These are phyloP conservation scores for Cnidoscolus chayamansa DNA, from an alignment of 441 rosid species.

Conservation along the genomic window DNA sequence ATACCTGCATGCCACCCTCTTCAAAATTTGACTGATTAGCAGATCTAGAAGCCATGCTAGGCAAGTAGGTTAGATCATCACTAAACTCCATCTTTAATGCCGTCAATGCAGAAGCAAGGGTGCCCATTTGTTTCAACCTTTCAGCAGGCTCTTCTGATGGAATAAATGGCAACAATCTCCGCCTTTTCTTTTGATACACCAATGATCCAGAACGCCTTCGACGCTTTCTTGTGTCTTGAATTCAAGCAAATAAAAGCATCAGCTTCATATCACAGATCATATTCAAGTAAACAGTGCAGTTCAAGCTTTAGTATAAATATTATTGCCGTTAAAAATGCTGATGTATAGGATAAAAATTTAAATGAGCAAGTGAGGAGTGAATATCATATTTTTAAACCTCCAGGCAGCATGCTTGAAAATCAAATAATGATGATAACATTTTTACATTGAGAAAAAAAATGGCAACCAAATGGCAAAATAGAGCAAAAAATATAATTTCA, in stretches of 20 bases:
- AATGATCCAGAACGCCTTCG: constrained; percentile 55
- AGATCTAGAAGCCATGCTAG: constrained; percentile 66
- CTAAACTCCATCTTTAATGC: constrained; percentile 62
- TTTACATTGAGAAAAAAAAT: not conserved
- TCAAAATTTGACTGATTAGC: constrained; percentile 69
- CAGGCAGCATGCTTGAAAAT: not conserved
- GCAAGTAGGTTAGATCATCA: constrained; percentile 52
- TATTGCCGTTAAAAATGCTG: not conserved
- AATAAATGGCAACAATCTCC: constrained; percentile 60
- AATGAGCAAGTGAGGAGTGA: constrained; percentile 1
- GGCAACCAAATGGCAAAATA: not conserved
- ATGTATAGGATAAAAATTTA: not conserved
- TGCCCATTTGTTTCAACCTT: constrained; percentile 62
- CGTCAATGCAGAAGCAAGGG: constrained; percentile 75
- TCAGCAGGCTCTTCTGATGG: constrained; percentile 57
- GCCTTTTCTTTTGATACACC: constrained; percentile 69
- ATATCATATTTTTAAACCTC: not conserved
- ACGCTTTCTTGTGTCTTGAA: constrained; percentile 49
- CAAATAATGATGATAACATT: not conserved
- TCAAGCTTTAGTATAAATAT: not conserved
- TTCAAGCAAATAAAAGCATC: constrained; percentile 14
- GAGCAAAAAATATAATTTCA: not conserved
- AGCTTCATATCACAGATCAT: constrained; percentile 13
- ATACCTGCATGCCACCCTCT: constrained; percentile 84
- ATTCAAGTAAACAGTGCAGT: not conserved